Conservation (phyloP, 2,329 filamentous ascomycete genomes). For the Xylariales sp. region DNA sequence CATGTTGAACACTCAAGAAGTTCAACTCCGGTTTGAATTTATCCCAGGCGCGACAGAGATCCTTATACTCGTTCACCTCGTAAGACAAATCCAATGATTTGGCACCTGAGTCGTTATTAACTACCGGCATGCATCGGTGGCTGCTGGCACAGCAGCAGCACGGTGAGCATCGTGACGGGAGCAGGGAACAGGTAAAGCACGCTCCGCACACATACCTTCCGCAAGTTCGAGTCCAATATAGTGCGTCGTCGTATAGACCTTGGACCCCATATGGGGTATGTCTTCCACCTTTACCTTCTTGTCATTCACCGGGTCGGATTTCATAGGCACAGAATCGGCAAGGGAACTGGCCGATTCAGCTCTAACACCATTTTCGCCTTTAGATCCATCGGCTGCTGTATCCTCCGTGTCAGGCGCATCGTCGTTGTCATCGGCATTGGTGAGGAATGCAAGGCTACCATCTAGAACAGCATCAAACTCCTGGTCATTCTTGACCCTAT, state of each 20-base stretch:
- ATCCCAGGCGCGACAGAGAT: constrained; percentile 70
- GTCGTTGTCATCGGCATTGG: constrained; percentile 20
- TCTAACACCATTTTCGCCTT: constrained; percentile 11
- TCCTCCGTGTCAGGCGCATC: constrained; percentile 17
- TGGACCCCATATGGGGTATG: constrained; percentile 22
- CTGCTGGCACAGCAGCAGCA: background rate
- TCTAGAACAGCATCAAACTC: constrained; percentile 50
- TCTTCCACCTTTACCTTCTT: constrained; percentile 17
- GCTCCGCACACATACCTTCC: constrained; percentile 56
- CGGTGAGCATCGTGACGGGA: background rate
- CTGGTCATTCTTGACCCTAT: constrained; percentile 57
- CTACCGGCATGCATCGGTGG: constrained; percentile 14
- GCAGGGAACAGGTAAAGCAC: background rate
- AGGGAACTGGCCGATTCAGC: background rate
- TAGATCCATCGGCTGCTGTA: background rate
- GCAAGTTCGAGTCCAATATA: constrained; percentile 85
- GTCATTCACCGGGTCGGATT: background rate
- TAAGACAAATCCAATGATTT: constrained; percentile 74
- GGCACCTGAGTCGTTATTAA: constrained; percentile 45
- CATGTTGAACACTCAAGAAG: constrained; percentile 75
- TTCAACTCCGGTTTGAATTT: constrained; percentile 72
- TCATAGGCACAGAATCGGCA: constrained; percentile 1
- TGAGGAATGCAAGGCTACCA: constrained; percentile 44
- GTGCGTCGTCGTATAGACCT: constrained; percentile 83
- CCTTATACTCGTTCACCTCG: constrained; percentile 82